Conservation (phyloP, 2,329 filamentous ascomycete species). For the Aspergillus brunneoviolaceus region DNA sequence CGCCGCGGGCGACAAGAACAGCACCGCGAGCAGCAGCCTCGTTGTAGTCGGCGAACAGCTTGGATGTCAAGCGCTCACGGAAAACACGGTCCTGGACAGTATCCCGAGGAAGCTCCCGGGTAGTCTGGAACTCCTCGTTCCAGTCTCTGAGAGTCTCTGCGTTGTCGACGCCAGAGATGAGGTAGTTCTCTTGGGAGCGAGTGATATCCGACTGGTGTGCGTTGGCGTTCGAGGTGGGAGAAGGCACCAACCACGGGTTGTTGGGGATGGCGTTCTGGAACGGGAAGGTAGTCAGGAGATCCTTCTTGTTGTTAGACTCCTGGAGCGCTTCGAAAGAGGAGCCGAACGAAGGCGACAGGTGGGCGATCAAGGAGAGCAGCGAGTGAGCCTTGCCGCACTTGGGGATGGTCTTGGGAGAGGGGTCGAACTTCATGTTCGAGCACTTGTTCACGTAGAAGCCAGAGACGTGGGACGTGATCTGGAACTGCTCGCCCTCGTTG, state of each 20-base stretch:
- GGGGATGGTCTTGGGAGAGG: constrained; percentile 72
- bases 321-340: constrained; percentile 74
- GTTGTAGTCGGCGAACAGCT: constrained; percentile 96
- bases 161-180: constrained; percentile 88
- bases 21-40: constrained; percentile 91
- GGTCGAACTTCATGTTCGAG: constrained; percentile 92
- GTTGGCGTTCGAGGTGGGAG: constrained; percentile 60
- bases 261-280: constrained; percentile 92
- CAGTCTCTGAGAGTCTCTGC: constrained; percentile 93
- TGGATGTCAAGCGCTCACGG: constrained; percentile 87
- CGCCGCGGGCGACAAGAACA: constrained; percentile 85
- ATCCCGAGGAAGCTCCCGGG: constrained; percentile 88
- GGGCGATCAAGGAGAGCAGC: constrained; percentile 72
- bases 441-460: constrained; percentile 98
- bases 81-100: constrained; percentile 95
- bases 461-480: constrained; percentile 89
- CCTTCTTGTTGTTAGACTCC: constrained; percentile 78
- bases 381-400: constrained; percentile 83
- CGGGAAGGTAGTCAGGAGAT: constrained; percentile 89
- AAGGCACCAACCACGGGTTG: constrained; percentile 85
- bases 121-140: constrained; percentile 99
- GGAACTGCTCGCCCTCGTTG: constrained; percentile 90
- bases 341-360: constrained; percentile 81
- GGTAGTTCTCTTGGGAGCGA: constrained; percentile 86
- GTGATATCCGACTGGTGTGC: constrained; percentile 80